These are phyloP conservation scores for Boletus patriciae DNA, from an alignment of 768 basidiomycete species.

Conservation along the genomic window DNA sequence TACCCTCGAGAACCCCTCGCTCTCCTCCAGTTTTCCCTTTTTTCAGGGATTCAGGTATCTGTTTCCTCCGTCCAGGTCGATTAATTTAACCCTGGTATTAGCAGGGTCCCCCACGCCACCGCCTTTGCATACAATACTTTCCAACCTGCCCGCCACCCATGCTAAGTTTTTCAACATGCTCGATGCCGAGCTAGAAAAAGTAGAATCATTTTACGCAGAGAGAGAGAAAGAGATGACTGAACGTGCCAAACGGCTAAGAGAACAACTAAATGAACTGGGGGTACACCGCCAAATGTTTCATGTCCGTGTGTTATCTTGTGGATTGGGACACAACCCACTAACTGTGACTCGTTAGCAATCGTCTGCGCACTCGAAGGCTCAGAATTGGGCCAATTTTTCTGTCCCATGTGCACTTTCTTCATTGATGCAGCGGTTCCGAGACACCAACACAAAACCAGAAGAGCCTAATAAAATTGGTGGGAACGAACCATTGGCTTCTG, in stretches of 20 bases:
- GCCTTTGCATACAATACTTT: slow-evolving; percentile 49
- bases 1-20: slow-evolving; percentile 8
- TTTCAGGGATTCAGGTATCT: slow-evolving; percentile 18
- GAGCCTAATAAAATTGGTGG: background rate
- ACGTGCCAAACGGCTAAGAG: slow-evolving; percentile 48
- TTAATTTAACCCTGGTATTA: background rate
- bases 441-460: background rate
- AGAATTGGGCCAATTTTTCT: slow-evolving; percentile 9
- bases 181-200: slow-evolving; percentile 77
- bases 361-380: background rate
- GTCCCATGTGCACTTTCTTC: slow-evolving; percentile 6
- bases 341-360: slow-evolving; percentile 11
- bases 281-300: slow-evolving; percentile 61
- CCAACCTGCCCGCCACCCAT: slow-evolving; percentile 59
- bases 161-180: slow-evolving; percentile 71
- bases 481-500: slow-evolving; percentile 10
- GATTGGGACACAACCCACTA: background rate
- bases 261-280: slow-evolving; percentile 71
- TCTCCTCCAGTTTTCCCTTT: slow-evolving; percentile 13
- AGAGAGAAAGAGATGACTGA: slow-evolving; percentile 61
- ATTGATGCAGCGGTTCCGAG: background rate
- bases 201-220: slow-evolving; percentile 77
- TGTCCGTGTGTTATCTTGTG: slow-evolving; percentile 37
- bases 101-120: slow-evolving; percentile 24
- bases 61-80: too few species aligned